Evolutionary conservation across 768 basidiomycete species (phyloP).

Genomic region (Suillus spraguei): DNA sequence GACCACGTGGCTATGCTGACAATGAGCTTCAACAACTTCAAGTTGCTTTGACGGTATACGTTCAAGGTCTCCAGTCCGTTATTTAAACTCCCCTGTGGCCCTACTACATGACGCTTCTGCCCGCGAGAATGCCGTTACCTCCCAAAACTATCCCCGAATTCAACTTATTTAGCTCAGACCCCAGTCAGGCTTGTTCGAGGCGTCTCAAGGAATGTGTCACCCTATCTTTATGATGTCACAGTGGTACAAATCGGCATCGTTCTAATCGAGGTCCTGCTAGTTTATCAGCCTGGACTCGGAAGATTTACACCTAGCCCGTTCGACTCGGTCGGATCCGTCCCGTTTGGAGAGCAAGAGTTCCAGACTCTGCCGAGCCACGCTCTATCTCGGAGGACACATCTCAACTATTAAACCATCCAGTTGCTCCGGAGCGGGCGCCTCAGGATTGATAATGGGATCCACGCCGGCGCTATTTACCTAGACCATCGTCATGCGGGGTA

Average conservation of each 20-base stretch:
- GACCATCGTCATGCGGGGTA: not conserved
- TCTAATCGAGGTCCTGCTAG: too few species aligned
- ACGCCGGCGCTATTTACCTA: not conserved
- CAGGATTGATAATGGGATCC: not conserved
- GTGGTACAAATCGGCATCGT: not conserved
- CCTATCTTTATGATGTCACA: not conserved
- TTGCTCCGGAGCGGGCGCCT: not conserved
- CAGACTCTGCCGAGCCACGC: not conserved
- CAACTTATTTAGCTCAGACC: not conserved
- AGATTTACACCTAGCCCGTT: not conserved
- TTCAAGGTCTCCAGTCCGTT: not conserved
- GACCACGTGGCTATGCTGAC: constrained; percentile 5
- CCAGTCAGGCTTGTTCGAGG: not conserved
- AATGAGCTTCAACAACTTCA: not conserved
- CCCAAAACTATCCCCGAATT: not conserved
- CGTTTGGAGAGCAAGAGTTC: not conserved
- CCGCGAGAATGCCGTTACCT: not conserved
- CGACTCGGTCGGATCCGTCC: not conserved
- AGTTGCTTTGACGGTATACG: not conserved
- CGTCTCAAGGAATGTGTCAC: not conserved
- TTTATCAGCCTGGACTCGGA: not conserved
- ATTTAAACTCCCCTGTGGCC: too few species aligned
- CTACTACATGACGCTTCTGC: not conserved
- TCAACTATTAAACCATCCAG: not conserved
- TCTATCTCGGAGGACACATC: not conserved